These are phyloP conservation scores for Cynanchum wilfordii DNA, from an alignment of 257 asterid genomes.

Conservation along the genomic window DNA sequence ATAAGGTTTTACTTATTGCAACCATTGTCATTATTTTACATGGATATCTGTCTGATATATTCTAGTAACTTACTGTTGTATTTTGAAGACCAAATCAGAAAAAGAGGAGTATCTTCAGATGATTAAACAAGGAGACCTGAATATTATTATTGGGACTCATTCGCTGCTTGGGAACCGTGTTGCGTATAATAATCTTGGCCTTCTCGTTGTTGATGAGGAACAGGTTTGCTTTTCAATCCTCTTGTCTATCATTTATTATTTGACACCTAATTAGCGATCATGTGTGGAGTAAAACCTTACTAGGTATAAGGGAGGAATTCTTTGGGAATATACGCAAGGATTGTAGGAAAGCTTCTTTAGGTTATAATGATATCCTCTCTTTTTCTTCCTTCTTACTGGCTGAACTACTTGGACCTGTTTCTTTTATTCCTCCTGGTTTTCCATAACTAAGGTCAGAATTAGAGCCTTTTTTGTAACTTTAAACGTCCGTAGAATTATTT, in stretches of 20 bases:
- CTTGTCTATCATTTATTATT: slow-evolving; percentile 19
- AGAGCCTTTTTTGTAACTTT: background rate
- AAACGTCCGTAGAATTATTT: background rate
- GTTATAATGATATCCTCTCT: background rate
- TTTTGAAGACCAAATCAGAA: slow-evolving; percentile 78
- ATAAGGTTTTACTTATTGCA: background rate
- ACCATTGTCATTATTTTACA: background rate
- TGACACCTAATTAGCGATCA: background rate
- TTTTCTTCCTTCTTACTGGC: background rate
- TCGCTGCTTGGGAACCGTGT: slow-evolving; percentile 88
- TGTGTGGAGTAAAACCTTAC: background rate
- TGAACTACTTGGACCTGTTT: background rate
- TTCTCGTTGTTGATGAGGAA: slow-evolving; percentile 98
- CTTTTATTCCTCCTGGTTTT: background rate
- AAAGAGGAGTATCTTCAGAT: slow-evolving; percentile 64
- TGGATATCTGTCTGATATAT: slow-evolving; percentile 3
- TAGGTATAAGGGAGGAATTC: background rate
- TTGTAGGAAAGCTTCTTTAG: background rate
- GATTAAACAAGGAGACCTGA: slow-evolving; percentile 80
- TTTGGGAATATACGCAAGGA: background rate
- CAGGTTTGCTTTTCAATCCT: slow-evolving; percentile 56
- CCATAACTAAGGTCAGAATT: background rate
- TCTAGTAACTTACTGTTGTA: slow-evolving; percentile 17
- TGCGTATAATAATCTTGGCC: slow-evolving; percentile 79
- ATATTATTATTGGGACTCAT: slow-evolving; percentile 90